Conservation (phyloP, 495 filamentous ascomycete genomes). For the Neurospora pannonica region DNA sequence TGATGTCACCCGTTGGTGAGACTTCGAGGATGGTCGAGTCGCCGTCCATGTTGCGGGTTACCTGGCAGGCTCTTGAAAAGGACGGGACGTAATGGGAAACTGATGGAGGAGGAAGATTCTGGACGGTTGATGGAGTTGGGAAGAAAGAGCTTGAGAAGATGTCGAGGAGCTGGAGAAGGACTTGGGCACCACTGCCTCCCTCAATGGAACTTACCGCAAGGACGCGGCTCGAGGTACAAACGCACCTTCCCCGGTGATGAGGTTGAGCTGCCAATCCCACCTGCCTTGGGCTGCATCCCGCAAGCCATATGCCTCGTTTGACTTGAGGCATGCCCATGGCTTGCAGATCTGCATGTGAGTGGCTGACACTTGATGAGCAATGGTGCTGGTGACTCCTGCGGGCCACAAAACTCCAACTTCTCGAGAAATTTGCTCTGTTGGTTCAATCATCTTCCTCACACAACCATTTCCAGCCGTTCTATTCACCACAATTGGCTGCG, state of each 20-base stretch:
- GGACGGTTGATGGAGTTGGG: neutral
- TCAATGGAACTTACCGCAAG: neutral
- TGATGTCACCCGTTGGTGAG: neutral
- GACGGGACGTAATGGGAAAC: neutral
- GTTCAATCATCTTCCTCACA: neutral
- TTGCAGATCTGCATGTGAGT: neutral
- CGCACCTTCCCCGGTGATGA: neutral
- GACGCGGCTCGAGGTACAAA: neutral
- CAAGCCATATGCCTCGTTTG: neutral
- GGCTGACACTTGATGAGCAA: no score
- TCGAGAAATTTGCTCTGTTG: neutral
- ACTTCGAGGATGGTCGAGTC: neutral
- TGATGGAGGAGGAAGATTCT: neutral
- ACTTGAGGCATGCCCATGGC: neutral
- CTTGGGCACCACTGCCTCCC: neutral
- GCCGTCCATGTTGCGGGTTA: neutral
- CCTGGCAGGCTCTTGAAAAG: neutral
- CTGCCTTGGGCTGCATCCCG: neutral
- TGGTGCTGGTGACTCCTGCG: neutral
- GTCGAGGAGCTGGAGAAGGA: neutral
- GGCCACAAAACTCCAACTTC: neutral
- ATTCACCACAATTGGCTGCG: neutral
- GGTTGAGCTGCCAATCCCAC: neutral
- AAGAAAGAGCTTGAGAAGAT: neutral
- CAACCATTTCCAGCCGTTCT: neutral